Base-by-base conservation (phyloP, 1,284 basidiomycete genomes). In the Ustilago curta region DNA sequence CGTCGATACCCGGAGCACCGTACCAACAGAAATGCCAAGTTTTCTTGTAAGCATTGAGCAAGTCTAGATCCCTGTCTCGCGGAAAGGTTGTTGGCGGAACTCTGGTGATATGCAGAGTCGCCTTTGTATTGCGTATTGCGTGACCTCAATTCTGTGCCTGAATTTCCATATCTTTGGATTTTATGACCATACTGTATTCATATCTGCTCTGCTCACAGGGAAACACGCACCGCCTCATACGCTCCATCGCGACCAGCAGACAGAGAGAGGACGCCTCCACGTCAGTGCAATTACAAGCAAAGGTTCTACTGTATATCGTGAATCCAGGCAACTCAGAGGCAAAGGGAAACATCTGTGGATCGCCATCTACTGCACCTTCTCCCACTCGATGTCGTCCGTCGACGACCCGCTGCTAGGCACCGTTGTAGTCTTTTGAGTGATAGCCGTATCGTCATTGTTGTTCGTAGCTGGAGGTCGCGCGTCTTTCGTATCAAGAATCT, bases 311-410 rank as follows among this genome's bases (percentile, higher is more conserved):
- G 39, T 29, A 53, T 31, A n/a, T 16, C n/a, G 11, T 31, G 18
- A 12, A 27, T 43, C 11, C 25, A 53, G 51, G 19, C 32, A 14
- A 8, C 14, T 31, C 11, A 25, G 7, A 16, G 32, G 8, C 8
- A n/a, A n/a, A n/a, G 29, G 8, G 29, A 21, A 8, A 43, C 16
- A 23, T 14, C 21, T 16, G n/a, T 7, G 12, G 2, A n/a, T 21
- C 43, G 16, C 11, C 9, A 9, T 18, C 47, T 37, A 58, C 35
- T 76, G 63, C 39, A 80, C 76, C 60, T 80, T 78, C 42, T 80
- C 73, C 78, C 78, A 80, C 50, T 77, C 74, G 7, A 55, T 62
- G 18, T 69, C 62, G 25, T 70, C 63, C n/a, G 44, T 57, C 21
- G 62, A 55, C 12, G 50, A 50, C 18, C 63, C 63, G 31, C 54